phyloP scores from a whole-genome alignment of 2,329 filamentous ascomycete species.

The Paramyrothecium roridum region DNA sequence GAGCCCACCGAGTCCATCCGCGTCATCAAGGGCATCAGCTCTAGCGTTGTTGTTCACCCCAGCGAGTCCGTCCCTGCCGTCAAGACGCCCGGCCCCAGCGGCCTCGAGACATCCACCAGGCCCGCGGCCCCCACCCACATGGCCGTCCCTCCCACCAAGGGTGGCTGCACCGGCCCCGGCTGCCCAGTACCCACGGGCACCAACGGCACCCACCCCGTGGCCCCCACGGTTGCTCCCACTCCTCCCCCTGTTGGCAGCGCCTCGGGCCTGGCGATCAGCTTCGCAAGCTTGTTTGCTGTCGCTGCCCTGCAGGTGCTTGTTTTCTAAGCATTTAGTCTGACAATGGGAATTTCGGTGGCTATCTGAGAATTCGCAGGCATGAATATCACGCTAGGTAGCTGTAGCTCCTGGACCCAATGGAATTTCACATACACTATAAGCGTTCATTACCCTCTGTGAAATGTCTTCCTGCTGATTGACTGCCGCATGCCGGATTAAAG shows the following conservation, averaged over 20 bases:
- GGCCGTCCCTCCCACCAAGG: slow-evolving; percentile 16
- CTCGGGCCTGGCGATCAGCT: slow-evolving; percentile 19
- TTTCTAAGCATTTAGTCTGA: slow-evolving; percentile 15
- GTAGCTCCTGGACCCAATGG: no score
- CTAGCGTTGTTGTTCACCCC: slow-evolving; percentile 2
- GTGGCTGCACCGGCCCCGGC: slow-evolving; percentile 18
- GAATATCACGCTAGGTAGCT: no score
- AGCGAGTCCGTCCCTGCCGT: not conserved
- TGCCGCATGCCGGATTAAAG: no score
- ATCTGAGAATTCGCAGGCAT: no score
- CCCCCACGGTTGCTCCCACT: slow-evolving; percentile 17
- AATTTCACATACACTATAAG: no score
- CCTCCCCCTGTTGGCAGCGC: slow-evolving; percentile 46
- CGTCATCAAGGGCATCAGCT: not conserved
- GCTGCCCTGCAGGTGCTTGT: slow-evolving; percentile 21
- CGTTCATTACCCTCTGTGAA: no score
- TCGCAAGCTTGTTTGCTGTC: slow-evolving; percentile 20
- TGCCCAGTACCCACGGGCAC: slow-evolving; percentile 7
- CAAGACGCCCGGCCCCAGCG: not conserved
- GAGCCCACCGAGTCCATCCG: not conserved
- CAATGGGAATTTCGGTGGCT: no score
- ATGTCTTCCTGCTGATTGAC: no score
- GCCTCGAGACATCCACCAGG: slow-evolving; percentile 12
- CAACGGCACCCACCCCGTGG: not conserved
- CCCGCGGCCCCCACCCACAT: slow-evolving; percentile 12